Evolutionary conservation across 176 grass and related monocot species (phyloP).

Genomic region (Melocanna baccifera): DNA sequence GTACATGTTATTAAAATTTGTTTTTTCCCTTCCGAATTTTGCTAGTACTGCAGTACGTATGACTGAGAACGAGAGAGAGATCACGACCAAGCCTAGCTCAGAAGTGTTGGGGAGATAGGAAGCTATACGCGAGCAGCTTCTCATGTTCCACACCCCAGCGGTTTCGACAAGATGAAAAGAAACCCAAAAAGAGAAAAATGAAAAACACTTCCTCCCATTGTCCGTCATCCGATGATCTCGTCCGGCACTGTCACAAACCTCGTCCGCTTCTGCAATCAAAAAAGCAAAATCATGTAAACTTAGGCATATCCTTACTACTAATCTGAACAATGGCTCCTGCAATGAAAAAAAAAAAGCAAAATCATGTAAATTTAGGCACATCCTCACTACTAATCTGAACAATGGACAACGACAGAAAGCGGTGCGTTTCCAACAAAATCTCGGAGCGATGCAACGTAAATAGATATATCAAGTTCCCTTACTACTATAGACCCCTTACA

Average conservation of each 20-base stretch:
- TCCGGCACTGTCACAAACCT: constrained; percentile 72
- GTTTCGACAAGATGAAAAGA: neutral
- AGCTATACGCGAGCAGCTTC: constrained; percentile 68
- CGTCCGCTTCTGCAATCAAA: constrained; percentile 62
- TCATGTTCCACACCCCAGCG: constrained; percentile 53
- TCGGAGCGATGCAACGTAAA: neutral
- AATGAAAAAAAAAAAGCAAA: neutral
- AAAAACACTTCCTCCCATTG: neutral
- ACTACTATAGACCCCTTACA: too few species aligned
- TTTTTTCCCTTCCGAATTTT: neutral
- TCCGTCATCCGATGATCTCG: constrained; percentile 71
- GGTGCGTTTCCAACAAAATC: neutral
- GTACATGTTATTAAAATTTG: neutral
- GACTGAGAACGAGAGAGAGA: neutral
- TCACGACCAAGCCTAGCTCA: neutral
- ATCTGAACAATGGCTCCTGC: too few species aligned
- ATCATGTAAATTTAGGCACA: neutral
- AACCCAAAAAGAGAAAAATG: neutral
- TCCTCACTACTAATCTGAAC: neutral
- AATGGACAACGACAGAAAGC: neutral
- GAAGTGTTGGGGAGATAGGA: constrained; percentile 54
- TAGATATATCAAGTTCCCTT: too few species aligned
- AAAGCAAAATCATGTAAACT: neutral
- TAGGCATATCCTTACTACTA: neutral
- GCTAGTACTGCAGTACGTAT: neutral